A percentile compares a stretch with the other conserved stretches of the same genome.
These are phyloP conservation scores for Pyrenula aspistea DNA, from an alignment of 495 filamentous ascomycete genomes.

Conservation along the genomic window DNA sequence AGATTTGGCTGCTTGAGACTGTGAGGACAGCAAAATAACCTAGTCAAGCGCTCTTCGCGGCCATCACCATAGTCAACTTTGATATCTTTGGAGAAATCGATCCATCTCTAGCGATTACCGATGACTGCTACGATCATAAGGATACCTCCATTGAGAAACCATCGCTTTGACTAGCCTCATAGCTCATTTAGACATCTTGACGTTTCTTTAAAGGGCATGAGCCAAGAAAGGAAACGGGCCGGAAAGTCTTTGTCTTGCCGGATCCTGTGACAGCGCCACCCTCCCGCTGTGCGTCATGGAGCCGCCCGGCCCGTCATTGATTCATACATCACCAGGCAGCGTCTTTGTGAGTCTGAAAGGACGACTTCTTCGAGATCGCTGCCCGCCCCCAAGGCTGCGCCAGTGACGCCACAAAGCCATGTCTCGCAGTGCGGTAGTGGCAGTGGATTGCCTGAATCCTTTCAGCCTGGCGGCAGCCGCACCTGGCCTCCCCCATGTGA, in stretches of 20 bases:
- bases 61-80: too few relatives aligned
- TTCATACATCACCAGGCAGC: background rate
- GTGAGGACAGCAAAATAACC: background rate
- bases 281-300: background rate
- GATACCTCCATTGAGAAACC: too few relatives aligned
- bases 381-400: background rate
- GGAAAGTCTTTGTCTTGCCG: background rate
- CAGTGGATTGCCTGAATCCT: background rate
- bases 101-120: too few relatives aligned
- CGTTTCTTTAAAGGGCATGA: too few relatives aligned
- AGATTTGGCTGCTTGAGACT: too few relatives aligned
- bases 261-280: background rate
- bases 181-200: too few relatives aligned
- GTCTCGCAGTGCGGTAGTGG: too few relatives aligned
- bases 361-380: background rate
- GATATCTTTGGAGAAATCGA: too few relatives aligned
- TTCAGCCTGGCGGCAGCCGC: background rate
- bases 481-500: background rate
- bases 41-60: too few relatives aligned
- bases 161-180: too few relatives aligned
- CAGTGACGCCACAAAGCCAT: background rate
- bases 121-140: too few relatives aligned
- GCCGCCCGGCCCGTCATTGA: background rate
- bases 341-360: background rate
- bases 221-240: background rate